Percentiles rank a stretch among this genome's conserved stretches.
phyloP scores from a whole-genome alignment of 2,329 filamentous ascomycete species.

The Colletotrichum theobromicola region DNA sequence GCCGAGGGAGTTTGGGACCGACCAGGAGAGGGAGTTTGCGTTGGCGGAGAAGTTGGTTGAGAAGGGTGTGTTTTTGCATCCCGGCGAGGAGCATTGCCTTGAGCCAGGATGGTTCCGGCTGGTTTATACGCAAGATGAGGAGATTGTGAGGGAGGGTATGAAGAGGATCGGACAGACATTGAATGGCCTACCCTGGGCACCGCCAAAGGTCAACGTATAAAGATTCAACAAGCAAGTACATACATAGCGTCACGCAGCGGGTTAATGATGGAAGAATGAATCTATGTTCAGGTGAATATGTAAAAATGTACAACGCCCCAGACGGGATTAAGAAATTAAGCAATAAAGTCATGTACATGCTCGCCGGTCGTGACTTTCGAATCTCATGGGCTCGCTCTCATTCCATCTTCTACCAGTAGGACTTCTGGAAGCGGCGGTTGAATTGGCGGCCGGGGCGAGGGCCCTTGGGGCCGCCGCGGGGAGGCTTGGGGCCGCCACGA shows the following conservation, averaged over 20 bases:
- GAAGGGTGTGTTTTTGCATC: constrained; percentile 55
- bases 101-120: constrained; percentile 58
- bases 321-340: constrained; percentile 3
- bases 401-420: background rate
- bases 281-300: constrained; percentile 5
- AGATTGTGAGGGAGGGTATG: constrained; percentile 40
- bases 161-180: constrained; percentile 28
- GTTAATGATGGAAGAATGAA: background rate
- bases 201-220: background rate
- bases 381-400: background rate
- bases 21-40: constrained; percentile 44
- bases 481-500: background rate
- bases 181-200: background rate
- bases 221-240: background rate
- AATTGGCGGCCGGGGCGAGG: background rate
- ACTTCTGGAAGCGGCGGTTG: constrained; percentile 11
- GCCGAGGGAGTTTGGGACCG: constrained; percentile 26
- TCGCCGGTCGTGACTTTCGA: background rate
- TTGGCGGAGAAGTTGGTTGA: constrained; percentile 48
- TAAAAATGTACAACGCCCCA: background rate
- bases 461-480: background rate
- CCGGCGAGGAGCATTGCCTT: constrained; percentile 49
- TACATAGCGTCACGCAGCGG: background rate
- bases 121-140: constrained; percentile 50
- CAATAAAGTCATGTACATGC: constrained; percentile 14